Base-by-base conservation (phyloP, 192 early-diverging fungal genomes). In the Backusella sp. region DNA sequence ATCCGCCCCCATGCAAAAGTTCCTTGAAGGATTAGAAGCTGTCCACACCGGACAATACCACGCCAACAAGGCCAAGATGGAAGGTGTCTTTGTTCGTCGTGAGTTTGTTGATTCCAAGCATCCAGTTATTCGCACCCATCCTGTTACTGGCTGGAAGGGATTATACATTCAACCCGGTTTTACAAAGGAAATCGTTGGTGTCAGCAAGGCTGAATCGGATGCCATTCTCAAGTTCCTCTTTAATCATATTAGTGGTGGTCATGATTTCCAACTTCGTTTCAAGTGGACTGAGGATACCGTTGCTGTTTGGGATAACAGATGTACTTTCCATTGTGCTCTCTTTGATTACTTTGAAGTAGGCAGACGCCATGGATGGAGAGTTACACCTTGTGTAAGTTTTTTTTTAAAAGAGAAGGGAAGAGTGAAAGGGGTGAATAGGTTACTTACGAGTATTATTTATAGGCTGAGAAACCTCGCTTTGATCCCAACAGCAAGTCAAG, bases 271-370 rank as follows among this genome's bases (percentile, higher is more conserved):
- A 65, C 87, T 86, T 26, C 79, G 86, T 0, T 87, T 88, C 84
- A 73, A 76, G 11, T 90, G 88, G 89, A 75, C 77, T 26, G 86
- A 88, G 72, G 80, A 90, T 79, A 80, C 80, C 19, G 84, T 91
- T 4, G 91, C 91, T 9, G 85, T 92, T 39, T 91, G 91, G 90
- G 89, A 90, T 77, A 91, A 91, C 83, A 84, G 90, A 46, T 74
- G 81, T 1, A 84, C 84, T 15, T 74, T 81, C 72, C 89, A 92
- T 62, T 82, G 81, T 26, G 87, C 78, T 17, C 69, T 79, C 68
- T 75, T 70, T 70, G 69, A 79, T 15, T 75, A 71, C 21, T 32
- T 52, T 34, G 23, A 52, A 15, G 36, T 70, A 2, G 72, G 53
- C 15, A 66, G 68, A 19, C 72, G 78, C 19, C 73, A 79, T 32